These are phyloP conservation scores for Cryomyces antarcticus DNA, from an alignment of 495 filamentous ascomycete species.

Conservation along the genomic window DNA sequence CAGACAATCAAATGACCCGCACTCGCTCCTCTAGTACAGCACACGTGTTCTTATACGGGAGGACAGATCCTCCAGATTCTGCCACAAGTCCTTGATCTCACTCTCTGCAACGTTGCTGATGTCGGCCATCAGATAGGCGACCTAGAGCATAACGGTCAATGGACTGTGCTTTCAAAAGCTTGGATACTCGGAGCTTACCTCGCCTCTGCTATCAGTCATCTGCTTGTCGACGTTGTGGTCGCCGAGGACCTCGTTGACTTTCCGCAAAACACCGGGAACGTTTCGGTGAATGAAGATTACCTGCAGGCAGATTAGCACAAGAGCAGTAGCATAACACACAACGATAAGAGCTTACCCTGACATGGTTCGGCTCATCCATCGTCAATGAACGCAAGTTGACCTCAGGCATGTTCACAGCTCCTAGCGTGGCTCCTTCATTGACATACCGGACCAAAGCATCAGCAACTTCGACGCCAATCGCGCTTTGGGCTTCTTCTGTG, in stretches of 20 bases:
- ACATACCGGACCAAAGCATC: constrained; percentile 79
- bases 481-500: constrained; percentile 93
- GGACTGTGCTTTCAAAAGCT: background rate
- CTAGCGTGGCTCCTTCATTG: constrained; percentile 73
- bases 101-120: constrained; percentile 62
- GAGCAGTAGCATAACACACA: no score
- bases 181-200: no score
- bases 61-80: constrained; percentile 57
- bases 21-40: constrained; percentile 43
- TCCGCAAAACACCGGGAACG: constrained; percentile 69
- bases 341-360: no score
- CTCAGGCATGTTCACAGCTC: constrained; percentile 92
- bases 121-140: constrained; percentile 96
- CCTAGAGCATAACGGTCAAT: no score
- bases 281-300: constrained; percentile 95
- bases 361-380: constrained; percentile 68
- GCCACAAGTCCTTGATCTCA: constrained; percentile 71
- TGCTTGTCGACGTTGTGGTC: constrained; percentile 98
- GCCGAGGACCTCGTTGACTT: constrained; percentile 84
- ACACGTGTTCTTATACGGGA: constrained; percentile 76
- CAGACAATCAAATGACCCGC: background rate
- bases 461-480: constrained; percentile 85
- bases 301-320: no score
- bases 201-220: constrained; percentile 84
- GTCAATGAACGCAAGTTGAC: constrained; percentile 72